These are phyloP conservation scores for Kockiozyma suomiensis DNA, from an alignment of 805 yeast species.

Conservation along the genomic window DNA sequence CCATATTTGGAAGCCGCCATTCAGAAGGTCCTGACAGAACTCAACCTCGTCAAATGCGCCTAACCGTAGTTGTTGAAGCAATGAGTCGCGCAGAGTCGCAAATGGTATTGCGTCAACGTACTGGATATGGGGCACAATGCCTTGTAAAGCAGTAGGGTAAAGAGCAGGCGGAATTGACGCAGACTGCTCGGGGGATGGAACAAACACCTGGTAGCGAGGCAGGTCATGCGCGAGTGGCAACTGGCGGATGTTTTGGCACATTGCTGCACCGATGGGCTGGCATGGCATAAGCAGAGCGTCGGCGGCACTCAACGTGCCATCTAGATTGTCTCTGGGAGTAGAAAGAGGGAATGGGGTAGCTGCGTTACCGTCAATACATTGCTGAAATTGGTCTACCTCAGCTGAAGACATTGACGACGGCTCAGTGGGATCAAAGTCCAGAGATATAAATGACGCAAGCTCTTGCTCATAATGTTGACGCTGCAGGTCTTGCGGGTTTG, in stretches of 20 bases:
- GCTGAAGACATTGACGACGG: neutral
- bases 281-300: slow-evolving; percentile 13
- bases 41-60: slow-evolving; percentile 27
- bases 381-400: neutral
- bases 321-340: neutral
- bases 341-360: neutral
- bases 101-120: slow-evolving; percentile 30
- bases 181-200: neutral
- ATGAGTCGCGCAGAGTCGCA: slow-evolving; percentile 16
- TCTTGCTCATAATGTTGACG: slow-evolving; percentile 14
- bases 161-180: slow-evolving; percentile 15
- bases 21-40: slow-evolving; percentile 25
- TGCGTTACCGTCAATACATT: neutral
- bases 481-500: slow-evolving; percentile 23
- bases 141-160: slow-evolving; percentile 24
- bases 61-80: slow-evolving; percentile 11
- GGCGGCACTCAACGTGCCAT: neutral
- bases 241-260: slow-evolving; percentile 19
- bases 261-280: slow-evolving; percentile 18
- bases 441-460: neutral
- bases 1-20: slow-evolving; percentile 28
- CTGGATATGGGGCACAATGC: slow-evolving; percentile 24
- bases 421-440: neutral
- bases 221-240: slow-evolving; percentile 15
- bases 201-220: slow-evolving; percentile 24